Evolutionary conservation across 73 alveolate species (phyloP), one percentile per base, ranked within the genome.

Genomic region (Tetrahymena malaccensis): DNA sequence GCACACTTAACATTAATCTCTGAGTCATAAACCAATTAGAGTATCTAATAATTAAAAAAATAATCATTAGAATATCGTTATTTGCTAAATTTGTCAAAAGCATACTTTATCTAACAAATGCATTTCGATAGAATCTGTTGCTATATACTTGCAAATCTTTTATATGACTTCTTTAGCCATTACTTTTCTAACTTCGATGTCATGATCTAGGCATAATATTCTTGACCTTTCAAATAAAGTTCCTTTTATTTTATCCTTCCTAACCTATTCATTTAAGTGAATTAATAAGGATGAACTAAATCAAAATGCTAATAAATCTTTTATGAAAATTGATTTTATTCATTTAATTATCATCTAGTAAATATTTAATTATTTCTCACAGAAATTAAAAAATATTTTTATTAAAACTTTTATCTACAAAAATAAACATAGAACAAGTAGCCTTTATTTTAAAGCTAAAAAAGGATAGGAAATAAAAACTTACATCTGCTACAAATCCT

Each of bases 161-260:
- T 85, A 43, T 34, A 94, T 85, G 21, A 94, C 96, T 34, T 94
- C 85, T 10, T 84, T 93, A 21, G 95, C 96, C 96, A 94, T 94
- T 3, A 85, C 21, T n/a, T 85, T 38, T 85, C 96, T 93, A 35
- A 50, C 85, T 89, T 94, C 96, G 11, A 44, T 85, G 25, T 94
- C 96, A 25, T 94, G 95, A 85, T 94, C 96, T 31, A 89, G 38
- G 89, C 96, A 94, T 35, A 94, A 94, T 43, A 31, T 85, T 50
- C 96, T 94, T 15, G 96, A 44, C 89, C 96, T 94, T 85, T 94
- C 96, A 33, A 94, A 55, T 25, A 94, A 27, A 21, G 96, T 94
- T 12, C 96, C 96, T 94, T 94, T 94, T 11, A 94, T 85, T n/a
- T 43, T 93, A 84, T 94, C 85, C 17, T 85, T 85, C 19, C 89